Evolutionary conservation across 495 filamentous ascomycete genomes (phyloP).

Genomic region (Extremus antarcticus): DNA sequence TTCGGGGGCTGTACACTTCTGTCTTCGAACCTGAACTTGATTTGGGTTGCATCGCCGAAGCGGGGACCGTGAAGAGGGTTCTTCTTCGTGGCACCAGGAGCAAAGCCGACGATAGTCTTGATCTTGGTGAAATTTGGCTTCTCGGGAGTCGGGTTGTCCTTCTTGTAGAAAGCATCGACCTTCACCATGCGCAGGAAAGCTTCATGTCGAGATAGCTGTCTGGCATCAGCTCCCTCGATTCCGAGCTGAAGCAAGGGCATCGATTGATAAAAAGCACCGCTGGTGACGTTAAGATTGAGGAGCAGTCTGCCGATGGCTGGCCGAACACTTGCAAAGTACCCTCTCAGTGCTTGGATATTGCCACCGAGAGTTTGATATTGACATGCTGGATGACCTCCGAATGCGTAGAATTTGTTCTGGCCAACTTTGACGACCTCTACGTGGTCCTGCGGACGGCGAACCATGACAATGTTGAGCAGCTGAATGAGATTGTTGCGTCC

Average conservation of each 20-base stretch:
- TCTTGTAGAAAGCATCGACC: slow-evolving; percentile 21
- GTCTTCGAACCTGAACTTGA: slow-evolving; percentile 32
- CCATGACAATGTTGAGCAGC: slow-evolving; percentile 44
- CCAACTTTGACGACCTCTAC: slow-evolving; percentile 28
- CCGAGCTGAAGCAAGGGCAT: slow-evolving; percentile 21
- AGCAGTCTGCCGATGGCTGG: slow-evolving; percentile 31
- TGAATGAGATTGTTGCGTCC: slow-evolving; percentile 30
- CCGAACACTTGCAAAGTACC: slow-evolving; percentile 40
- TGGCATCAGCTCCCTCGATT: background rate
- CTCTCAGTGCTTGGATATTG: slow-evolving; percentile 36
- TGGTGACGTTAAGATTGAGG: slow-evolving; percentile 40
- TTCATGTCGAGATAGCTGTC: background rate
- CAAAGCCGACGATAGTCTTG: slow-evolving; percentile 11
- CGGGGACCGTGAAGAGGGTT: background rate
- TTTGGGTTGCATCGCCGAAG: slow-evolving; percentile 31
- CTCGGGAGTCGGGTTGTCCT: slow-evolving; percentile 7
- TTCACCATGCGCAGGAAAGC: slow-evolving; percentile 23
- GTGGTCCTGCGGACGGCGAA: slow-evolving; percentile 27
- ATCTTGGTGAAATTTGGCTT: slow-evolving; percentile 5
- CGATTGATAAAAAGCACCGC: slow-evolving; percentile 34
- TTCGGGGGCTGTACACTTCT: background rate
- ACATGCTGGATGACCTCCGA: slow-evolving; percentile 11
- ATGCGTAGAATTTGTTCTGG: slow-evolving; percentile 25
- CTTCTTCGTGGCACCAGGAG: background rate
- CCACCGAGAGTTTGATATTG: slow-evolving; percentile 21